Conservation (phyloP, 441 rosid genomes). For the Flueggea neowawraea region DNA sequence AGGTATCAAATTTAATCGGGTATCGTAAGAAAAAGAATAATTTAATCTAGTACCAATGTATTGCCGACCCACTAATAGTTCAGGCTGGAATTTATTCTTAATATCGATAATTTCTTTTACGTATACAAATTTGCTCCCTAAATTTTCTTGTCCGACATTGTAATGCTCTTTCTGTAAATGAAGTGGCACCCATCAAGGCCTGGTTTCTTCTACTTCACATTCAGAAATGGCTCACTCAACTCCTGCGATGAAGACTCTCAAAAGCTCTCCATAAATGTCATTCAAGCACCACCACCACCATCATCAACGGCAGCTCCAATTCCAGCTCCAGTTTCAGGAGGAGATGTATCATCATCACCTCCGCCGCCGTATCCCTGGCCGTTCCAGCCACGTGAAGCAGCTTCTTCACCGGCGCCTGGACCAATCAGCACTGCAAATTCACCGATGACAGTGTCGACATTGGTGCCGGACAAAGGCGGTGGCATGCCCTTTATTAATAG, state of each 20-base stretch:
- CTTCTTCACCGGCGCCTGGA: slow-evolving; percentile 39
- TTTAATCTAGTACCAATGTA: no score
- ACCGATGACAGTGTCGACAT: slow-evolving; percentile 31
- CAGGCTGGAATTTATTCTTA: no score
- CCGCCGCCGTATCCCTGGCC: slow-evolving; percentile 66
- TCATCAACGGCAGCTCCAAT: slow-evolving; percentile 39
- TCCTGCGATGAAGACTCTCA: slow-evolving; percentile 30
- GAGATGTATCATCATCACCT: slow-evolving; percentile 60
- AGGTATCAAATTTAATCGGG: no score
- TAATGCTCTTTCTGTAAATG: background rate
- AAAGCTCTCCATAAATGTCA: slow-evolving; percentile 63
- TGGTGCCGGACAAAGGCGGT: slow-evolving; percentile 53
- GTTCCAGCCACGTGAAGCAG: slow-evolving; percentile 53
- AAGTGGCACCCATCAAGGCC: slow-evolving; percentile 93
- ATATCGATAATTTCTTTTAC: no score
- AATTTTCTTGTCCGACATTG: no score
- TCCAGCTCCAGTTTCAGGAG: slow-evolving; percentile 51
- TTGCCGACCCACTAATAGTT: no score
- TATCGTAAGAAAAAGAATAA: no score
- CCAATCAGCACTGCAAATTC: slow-evolving; percentile 33
- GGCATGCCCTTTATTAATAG: slow-evolving; percentile 81
- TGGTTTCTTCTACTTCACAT: slow-evolving; percentile 81
- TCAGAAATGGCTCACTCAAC: slow-evolving; percentile 60
- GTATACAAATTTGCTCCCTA: no score
- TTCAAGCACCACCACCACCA: slow-evolving; percentile 23